Base-by-base conservation (phyloP, 108 stramenopile genomes). In the Cyclostephanos invisitatus region DNA sequence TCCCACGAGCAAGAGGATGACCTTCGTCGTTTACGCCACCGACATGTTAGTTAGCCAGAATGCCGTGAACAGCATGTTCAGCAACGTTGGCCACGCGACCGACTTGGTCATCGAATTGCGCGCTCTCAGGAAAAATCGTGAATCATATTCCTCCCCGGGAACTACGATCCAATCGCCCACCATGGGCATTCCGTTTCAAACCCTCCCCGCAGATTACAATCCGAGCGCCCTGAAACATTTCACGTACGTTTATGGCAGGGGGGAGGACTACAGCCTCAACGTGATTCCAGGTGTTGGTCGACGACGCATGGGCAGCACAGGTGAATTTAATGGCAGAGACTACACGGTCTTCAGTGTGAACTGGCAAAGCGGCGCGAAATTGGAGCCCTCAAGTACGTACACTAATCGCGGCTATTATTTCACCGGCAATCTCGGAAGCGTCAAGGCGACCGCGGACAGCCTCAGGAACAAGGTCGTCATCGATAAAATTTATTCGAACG, bases 221-320 rank as follows among this genome's bases (percentile, higher is more conserved):
- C 73, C 73, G 5, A 38, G 32, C 15, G 42, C 67, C 4, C 51
- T 74, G 5, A 27, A 69, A 20, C 40, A 56, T 12, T 59, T 74
- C 1, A 74, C 73, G 1, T 69, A 46, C 38, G 67, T 74, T 28
- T 70, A 70, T 18, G 73, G 70, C 14, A 59, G 49, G 22, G 70
- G 70, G 22, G 25, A 48, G 12, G 56, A 56, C 18, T 64, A 64
- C 28, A 7, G 7, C 40, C 11, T 11, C 7, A 35, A 42, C 27
- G 22, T 40, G 10, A n/a, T 36, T 18, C 59, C 44, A 8, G 46
- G 57, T 4, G 7, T 29, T 6, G 12, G 60, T 7, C 15, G 70
- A 37, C 55, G 70, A 29, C 25, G 58, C 32, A 59, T 59, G 2
- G 58, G 58, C 2, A 59, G 58, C 29, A 59, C 58, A 37, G 29